These are phyloP conservation scores for Xylariaceae sp. DNA, from an alignment of 2,329 filamentous ascomycete genomes.

Conservation along the genomic window DNA sequence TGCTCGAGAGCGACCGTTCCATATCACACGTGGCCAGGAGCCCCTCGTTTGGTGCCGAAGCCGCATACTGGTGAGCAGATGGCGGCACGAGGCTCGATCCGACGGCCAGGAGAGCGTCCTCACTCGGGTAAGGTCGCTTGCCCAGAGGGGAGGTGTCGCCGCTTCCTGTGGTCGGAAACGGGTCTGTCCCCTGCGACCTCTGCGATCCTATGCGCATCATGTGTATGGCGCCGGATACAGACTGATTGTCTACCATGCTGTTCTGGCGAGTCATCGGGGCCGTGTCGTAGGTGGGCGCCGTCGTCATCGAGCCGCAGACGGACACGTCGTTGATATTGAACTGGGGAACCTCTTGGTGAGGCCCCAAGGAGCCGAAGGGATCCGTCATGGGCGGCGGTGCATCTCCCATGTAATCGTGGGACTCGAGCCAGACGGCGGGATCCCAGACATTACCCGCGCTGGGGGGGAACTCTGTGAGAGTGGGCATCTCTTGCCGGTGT, in stretches of 20 bases:
- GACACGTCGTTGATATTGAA: constrained; percentile 24
- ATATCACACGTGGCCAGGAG: constrained; percentile 33
- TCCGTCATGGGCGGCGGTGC: constrained; percentile 10
- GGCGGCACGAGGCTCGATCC: constrained; percentile 31
- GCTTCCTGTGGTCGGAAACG: constrained; percentile 18
- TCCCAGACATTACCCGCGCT: constrained; percentile 32
- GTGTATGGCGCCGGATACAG: constrained; percentile 23
- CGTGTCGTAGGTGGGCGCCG: constrained; percentile 28
- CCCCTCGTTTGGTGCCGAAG: constrained; percentile 24
- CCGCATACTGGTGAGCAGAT: constrained; percentile 26
- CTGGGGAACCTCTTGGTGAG: constrained; percentile 16
- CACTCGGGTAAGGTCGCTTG: constrained; percentile 20
- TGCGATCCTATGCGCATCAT: constrained; percentile 31
- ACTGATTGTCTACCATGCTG: constrained; percentile 27
- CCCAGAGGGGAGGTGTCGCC: constrained; percentile 21
- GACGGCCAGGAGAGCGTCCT: constrained; percentile 31
- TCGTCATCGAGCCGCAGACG: constrained; percentile 32
- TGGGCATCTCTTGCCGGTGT: constrained; percentile 28
- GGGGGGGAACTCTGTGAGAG: constrained; percentile 30
- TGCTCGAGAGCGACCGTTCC: constrained; percentile 45
- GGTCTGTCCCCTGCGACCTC: constrained; percentile 24
- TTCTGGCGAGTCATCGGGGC: constrained; percentile 29
- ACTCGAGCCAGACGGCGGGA: constrained; percentile 35
- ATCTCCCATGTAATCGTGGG: constrained; percentile 12
- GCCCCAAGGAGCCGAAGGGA: constrained; percentile 10